Evolutionary conservation across 352 stramenopile genomes (phyloP).

Genomic region (Pythium volutum): DNA sequence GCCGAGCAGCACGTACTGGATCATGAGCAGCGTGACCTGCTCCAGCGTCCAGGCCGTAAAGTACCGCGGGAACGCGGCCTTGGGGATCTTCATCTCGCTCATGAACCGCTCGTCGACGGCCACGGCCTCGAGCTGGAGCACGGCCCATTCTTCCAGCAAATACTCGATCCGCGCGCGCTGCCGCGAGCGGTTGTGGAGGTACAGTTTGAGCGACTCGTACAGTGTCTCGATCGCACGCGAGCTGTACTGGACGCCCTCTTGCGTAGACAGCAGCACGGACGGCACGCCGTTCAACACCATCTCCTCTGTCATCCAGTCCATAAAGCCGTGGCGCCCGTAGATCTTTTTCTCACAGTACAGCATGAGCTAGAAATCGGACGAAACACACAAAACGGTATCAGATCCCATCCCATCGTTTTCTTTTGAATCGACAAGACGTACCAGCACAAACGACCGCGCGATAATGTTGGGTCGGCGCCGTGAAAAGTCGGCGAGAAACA

Average conservation of each 20-base stretch:
- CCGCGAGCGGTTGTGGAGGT: constrained; percentile 76
- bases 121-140: constrained; percentile 68
- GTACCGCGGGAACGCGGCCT: constrained; percentile 73
- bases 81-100: constrained; percentile 81
- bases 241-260: constrained; percentile 78
- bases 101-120: constrained; percentile 79
- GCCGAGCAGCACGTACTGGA: constrained; percentile 72
- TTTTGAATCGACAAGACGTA: constrained; percentile 26
- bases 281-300: constrained; percentile 85
- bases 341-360: constrained; percentile 86
- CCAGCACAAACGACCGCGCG: constrained; percentile 76
- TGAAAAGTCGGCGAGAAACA: constrained; percentile 76
- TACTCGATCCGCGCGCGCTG: constrained; percentile 76
- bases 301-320: constrained; percentile 75
- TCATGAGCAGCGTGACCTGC: constrained; percentile 68
- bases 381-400: too few relatives aligned
- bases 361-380: constrained; percentile 69
- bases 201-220: constrained; percentile 83
- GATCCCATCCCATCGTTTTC: too few relatives aligned
- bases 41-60: constrained; percentile 84
- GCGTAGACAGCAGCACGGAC: constrained; percentile 76
- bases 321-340: constrained; percentile 81
- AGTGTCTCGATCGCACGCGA: constrained; percentile 76
- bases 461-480: constrained; percentile 66
- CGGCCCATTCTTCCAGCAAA: constrained; percentile 77